Evolutionary conservation across 2,329 filamentous ascomycete species (phyloP), one percentile per base, ranked within the genome.

Genomic region (Ceratocystis cubensis): DNA sequence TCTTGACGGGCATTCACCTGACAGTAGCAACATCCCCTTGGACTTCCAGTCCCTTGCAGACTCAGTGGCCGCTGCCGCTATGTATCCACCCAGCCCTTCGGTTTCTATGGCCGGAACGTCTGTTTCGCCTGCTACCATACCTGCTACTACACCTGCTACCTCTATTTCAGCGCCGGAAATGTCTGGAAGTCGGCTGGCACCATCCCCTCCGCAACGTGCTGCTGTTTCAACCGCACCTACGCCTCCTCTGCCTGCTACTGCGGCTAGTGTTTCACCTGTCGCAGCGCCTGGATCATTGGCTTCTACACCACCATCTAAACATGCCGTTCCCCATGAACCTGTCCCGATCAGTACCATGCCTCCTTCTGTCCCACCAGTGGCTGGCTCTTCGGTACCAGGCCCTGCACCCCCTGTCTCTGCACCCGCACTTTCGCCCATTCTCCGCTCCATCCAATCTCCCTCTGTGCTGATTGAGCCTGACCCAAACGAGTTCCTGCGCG

Each of bases 401-500:
- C 63, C 73, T 69, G 48, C 48, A 25, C 20, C 48, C 22, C 13
- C 37, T 15, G 22, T n/a, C 10, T 66, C 72, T 70, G 57, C 64
- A 17, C 71, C 74, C 6, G 78, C 78, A 2, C 73, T 82, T n/a
- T 82, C 82, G 1, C 80, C 82, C 0, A 77, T 79, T 65, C 75
- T 84, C 68, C 75, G 76, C 5, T 76, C 74, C 5, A 75, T 80
- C 69, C 74, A 75, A 2, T 79, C 81, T 1, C 82, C 82, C 0
- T 77, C 90, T 22, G 80, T 83, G 63, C 81, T 86, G 48, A 82
- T 94, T 69, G 83, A 81, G 59, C 83, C 83, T 68, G 92, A 88
- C 3, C 82, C 88, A 69, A 80, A 87, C 15, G 88, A 96, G 69
- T 82, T 96, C 33, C 89, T 94, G 64, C 82, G 88, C 37, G 80